Evolutionary conservation across 2,329 filamentous ascomycete species (phyloP), one percentile per base, ranked within the genome.

Genomic region (Diaporthe australafricana): DNA sequence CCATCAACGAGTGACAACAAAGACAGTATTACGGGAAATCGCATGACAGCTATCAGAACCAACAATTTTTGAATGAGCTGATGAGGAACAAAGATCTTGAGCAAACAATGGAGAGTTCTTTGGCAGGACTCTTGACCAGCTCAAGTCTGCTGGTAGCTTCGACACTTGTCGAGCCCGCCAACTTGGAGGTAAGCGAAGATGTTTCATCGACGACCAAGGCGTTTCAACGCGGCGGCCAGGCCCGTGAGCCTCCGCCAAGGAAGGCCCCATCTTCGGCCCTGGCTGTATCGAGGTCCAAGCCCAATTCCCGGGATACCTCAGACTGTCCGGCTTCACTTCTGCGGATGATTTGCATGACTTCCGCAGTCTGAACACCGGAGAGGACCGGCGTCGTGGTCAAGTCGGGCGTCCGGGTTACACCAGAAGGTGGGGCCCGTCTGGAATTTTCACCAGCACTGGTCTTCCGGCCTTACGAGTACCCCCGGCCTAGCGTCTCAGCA

Each of bases 201-300:
- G 60, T 63, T 63, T 63, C 60, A 63, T 63, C 60, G 60, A 63
- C 60, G 42, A 63, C 60, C 60, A 48, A 63, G 42, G 27, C 42
- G 60, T 63, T 63, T 63, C 60, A 63, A 63, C 60, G 20, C 60
- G 42, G 60, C 42, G 60, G 42, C 30, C 42, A 48, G 42, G 42
- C 42, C 60, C 14, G 60, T 17, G 60, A 11, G 5, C 60, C 42
- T 48, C 60, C 42, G 42, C 42, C 42, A 48, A 47, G 57, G 11
- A n/a, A 47, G 57, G 57, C 60, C 60, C 60, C 42, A 35, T 35
- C 60, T 11, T 12, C 42, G 60, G 27, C 42, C 60, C n/a, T 20
- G 32, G 27, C 2, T 38, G 3, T 48, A 20, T 48, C 42, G 60
- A 20, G 6, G 42, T 42, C 60, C 27, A 48, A 25, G 12, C 27